These are phyloP conservation scores for Chlorella sp. DNA, from an alignment of 139 green algal species.

Conservation along the genomic window DNA sequence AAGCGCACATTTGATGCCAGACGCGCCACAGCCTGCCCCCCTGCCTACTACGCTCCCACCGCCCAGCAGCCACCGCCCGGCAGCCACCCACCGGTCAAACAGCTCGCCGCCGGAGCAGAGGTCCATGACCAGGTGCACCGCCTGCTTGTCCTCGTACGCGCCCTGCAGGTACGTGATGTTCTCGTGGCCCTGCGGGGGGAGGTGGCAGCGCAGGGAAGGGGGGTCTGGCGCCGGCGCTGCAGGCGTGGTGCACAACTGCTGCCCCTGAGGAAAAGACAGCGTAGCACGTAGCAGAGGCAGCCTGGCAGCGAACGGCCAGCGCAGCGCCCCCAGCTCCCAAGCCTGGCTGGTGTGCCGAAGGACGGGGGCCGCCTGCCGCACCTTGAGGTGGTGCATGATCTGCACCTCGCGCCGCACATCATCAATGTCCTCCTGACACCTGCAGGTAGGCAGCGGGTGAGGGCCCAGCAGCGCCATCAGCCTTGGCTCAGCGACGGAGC, in stretches of 20 bases:
- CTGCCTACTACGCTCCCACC: neutral
- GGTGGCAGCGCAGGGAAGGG: neutral
- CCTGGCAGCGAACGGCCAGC: neutral
- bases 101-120: constrained; percentile 95
- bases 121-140: constrained; percentile 90
- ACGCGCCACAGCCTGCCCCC: too few relatives aligned
- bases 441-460: neutral
- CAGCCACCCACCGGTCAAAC: constrained; percentile 94
- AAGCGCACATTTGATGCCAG: too few relatives aligned
- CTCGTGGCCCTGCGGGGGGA: constrained; percentile 55
- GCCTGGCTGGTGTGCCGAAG: too few relatives aligned
- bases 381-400: constrained; percentile 93
- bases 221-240: neutral
- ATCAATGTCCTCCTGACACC: constrained; percentile 88
- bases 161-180: constrained; percentile 79
- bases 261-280: too few relatives aligned
- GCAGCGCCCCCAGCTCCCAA: too few relatives aligned
- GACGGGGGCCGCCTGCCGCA: too few relatives aligned
- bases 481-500: neutral
- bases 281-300: too few relatives aligned
- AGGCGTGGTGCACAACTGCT: neutral
- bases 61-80: neutral
- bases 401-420: constrained; percentile 95
- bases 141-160: constrained; percentile 82
- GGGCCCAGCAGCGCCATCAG: too few relatives aligned